Conservation (phyloP, 2,329 filamentous ascomycete genomes). For the Neurospora crassa region DNA sequence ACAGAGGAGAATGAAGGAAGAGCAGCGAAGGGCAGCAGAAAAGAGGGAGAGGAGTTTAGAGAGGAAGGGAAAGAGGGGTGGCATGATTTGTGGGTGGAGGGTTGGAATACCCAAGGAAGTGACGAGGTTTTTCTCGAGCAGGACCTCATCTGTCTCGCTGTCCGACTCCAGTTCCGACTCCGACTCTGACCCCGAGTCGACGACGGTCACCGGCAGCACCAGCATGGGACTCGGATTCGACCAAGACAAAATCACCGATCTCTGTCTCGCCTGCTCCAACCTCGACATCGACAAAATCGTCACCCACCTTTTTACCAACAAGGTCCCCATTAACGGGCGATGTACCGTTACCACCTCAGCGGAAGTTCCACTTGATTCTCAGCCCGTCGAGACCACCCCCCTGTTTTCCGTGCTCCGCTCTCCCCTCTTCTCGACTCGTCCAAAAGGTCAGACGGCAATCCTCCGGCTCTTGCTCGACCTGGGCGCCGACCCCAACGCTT, state of each 20-base stretch:
- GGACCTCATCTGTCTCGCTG: not conserved
- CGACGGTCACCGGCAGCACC: not conserved
- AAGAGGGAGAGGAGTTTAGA: not conserved
- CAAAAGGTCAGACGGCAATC: constrained; percentile 12
- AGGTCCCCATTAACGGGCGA: constrained; percentile 7
- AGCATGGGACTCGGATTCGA: not conserved
- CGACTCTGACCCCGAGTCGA: not conserved
- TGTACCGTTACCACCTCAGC: not conserved
- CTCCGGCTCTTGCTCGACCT: constrained; percentile 14
- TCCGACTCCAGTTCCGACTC: not conserved
- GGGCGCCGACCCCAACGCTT: constrained; percentile 13
- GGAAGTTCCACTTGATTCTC: not conserved
- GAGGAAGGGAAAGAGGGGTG: not conserved
- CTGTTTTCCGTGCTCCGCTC: constrained; percentile 12
- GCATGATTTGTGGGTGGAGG: not conserved
- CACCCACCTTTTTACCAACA: constrained; percentile 9
- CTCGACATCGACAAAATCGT: constrained; percentile 14
- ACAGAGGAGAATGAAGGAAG: not conserved
- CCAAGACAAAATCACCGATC: constrained; percentile 10
- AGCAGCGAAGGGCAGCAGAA: not conserved
- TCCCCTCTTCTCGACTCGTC: not conserved
- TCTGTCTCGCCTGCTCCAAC: constrained; percentile 12
- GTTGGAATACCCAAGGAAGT: not conserved
- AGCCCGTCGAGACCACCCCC: constrained; percentile 14
- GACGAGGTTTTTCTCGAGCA: not conserved